phyloP scores from a whole-genome alignment of 306 rosid genomes.

The Ochetophila trinervis region DNA sequence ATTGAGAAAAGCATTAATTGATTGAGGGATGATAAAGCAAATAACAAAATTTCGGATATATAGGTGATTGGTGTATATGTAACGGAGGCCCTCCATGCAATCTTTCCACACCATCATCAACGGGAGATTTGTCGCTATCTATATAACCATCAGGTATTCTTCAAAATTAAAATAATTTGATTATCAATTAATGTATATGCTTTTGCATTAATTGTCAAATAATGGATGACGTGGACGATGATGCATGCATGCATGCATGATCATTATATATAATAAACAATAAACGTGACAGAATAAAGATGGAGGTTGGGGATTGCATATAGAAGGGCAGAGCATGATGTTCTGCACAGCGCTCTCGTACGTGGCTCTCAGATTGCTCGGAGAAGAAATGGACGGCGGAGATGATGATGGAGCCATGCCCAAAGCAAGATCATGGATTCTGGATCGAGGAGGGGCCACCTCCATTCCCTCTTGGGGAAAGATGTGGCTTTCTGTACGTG shows the following conservation, averaged over 20 bases:
- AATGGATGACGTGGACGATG: not conserved
- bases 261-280: no score
- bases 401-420: constrained; percentile 43
- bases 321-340: constrained; percentile 79
- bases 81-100: constrained; percentile 40
- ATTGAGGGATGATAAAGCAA: no score
- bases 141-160: constrained; percentile 58
- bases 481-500: constrained; percentile 68
- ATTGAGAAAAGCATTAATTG: no score
- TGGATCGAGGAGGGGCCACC: constrained; percentile 57
- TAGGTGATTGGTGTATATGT: constrained; percentile 64
- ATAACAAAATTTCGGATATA: no score
- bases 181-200: not conserved
- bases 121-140: constrained; percentile 57
- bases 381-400: constrained; percentile 49
- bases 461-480: constrained; percentile 79
- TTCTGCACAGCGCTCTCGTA: constrained; percentile 58
- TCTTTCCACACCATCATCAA: constrained; percentile 40
- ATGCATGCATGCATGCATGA: no score
- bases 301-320: constrained; percentile 92
- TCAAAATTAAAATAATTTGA: not conserved
- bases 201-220: not conserved
- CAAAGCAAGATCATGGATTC: constrained; percentile 67
- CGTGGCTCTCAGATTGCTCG: constrained; percentile 58
- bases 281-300: constrained; percentile 53